Conservation (phyloP, 2,329 filamentous ascomycete genomes). For the Clonostachys rosea region DNA sequence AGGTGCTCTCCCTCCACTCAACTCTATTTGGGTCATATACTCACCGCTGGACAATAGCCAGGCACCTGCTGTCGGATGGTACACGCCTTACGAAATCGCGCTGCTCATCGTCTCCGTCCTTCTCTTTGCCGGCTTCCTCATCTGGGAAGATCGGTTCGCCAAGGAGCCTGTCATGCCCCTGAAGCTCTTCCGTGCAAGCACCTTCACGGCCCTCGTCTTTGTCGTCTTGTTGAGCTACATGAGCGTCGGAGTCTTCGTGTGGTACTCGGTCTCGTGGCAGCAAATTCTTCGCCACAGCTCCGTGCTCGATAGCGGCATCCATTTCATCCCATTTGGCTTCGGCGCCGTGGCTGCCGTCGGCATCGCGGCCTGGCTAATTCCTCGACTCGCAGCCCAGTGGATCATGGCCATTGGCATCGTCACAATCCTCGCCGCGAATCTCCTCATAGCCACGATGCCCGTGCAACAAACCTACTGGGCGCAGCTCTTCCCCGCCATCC, state of each 20-base stretch:
- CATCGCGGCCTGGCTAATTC: conserved; percentile 38
- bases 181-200: conserved; percentile 34
- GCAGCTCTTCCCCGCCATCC: conserved; percentile 31
- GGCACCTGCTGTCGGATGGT: conserved; percentile 40
- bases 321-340: conserved; percentile 33
- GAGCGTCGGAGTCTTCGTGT: conserved; percentile 37
- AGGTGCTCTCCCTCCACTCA: conserved; percentile 8
- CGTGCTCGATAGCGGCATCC: conserved; percentile 27
- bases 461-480: conserved; percentile 31
- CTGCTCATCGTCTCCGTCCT: conserved; percentile 26
- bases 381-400: conserved; percentile 37
- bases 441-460: conserved; percentile 32
- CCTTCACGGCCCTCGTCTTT: conserved; percentile 33
- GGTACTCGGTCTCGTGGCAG: conserved; percentile 41
- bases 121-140: conserved; percentile 20
- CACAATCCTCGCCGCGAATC: conserved; percentile 9
- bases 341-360: conserved; percentile 28
- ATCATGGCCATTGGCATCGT: conserved; percentile 37
- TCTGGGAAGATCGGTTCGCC: conserved; percentile 34
- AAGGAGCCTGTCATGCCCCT: conserved; percentile 38
- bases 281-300: conserved; percentile 32
- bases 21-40: not conserved
- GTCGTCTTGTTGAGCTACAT: conserved; percentile 40
- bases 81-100: conserved; percentile 30
- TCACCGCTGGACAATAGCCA: conserved; percentile 15